Percentiles rank a stretch among this genome's conserved stretches.
Evolutionary conservation across 345 rosid genomes (phyloP).

Genomic region (Salix viminalis): DNA sequence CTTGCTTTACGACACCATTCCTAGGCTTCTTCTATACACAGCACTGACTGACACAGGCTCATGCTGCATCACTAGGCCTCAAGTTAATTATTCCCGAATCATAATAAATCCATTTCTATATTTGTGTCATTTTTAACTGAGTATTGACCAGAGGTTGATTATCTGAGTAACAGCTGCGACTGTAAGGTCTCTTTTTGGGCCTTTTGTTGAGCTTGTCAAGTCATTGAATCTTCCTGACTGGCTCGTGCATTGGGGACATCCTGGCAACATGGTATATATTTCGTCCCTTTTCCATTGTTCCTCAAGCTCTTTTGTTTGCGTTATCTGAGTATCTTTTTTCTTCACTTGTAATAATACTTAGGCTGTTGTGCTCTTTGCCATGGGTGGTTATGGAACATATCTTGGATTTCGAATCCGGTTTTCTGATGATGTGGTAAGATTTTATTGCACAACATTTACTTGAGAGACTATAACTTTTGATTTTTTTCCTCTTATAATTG

Average conservation of each 20-base stretch:
- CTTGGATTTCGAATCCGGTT: slow-evolving; percentile 75
- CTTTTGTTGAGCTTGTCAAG: slow-evolving; percentile 76
- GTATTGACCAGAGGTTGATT: not conserved
- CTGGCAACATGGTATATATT: slow-evolving; percentile 76
- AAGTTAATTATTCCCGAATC: not conserved
- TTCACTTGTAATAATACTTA: slow-evolving; percentile 13
- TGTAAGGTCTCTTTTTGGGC: slow-evolving; percentile 59
- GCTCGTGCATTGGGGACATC: slow-evolving; percentile 98
- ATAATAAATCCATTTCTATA: not conserved
- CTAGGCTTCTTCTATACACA: no score
- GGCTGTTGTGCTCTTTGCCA: slow-evolving; percentile 96
- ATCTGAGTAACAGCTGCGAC: slow-evolving; percentile 51
- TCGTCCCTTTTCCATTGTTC: not conserved
- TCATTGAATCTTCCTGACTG: slow-evolving; percentile 71
- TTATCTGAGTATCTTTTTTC: not conserved
- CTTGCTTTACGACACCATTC: no score
- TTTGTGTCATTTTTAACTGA: not conserved
- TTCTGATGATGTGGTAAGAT: slow-evolving; percentile 70
- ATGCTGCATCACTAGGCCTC: not conserved
- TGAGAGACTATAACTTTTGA: not conserved
- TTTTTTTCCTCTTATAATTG: not conserved
- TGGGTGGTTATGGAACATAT: slow-evolving; percentile 96
- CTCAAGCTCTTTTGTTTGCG: not conserved
- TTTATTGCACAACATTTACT: not conserved
- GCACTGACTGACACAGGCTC: no score